These are phyloP conservation scores for Phialemonium atrogriseum DNA, from an alignment of 2,329 filamentous ascomycete species.

Conservation along the genomic window DNA sequence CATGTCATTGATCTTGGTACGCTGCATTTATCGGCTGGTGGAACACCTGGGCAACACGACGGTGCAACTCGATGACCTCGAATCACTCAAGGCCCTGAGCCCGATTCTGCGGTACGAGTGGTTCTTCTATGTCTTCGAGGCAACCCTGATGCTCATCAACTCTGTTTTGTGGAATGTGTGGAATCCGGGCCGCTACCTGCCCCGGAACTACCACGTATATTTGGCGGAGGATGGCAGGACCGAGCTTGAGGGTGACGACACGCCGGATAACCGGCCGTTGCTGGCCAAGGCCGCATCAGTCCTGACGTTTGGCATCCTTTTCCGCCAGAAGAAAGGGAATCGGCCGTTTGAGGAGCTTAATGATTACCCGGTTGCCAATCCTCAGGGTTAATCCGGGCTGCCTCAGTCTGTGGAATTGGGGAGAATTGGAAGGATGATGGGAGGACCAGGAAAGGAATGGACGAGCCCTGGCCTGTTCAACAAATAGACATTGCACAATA, in stretches of 20 bases:
- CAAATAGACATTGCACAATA: too few species aligned
- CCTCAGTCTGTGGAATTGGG: too few species aligned
- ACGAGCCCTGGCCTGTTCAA: too few species aligned
- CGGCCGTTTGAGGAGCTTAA: too few species aligned
- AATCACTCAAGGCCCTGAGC: slow-evolving; percentile 17
- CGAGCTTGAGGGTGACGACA: slow-evolving; percentile 3
- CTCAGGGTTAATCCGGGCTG: too few species aligned
- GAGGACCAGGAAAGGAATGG: too few species aligned
- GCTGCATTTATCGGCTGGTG: slow-evolving; percentile 41
- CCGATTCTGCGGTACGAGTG: slow-evolving; percentile 33
- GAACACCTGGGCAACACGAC: slow-evolving; percentile 36
- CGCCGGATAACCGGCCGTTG: slow-evolving; percentile 4
- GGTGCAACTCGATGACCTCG: slow-evolving; percentile 22
- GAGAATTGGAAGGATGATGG: too few species aligned
- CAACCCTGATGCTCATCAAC: slow-evolving; percentile 29
- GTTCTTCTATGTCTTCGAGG: slow-evolving; percentile 38
- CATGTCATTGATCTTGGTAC: slow-evolving; percentile 33
- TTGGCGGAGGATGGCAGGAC: slow-evolving; percentile 26
- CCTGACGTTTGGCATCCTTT: slow-evolving; percentile 9
- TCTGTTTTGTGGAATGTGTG: slow-evolving; percentile 27
- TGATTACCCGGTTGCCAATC: too few species aligned
- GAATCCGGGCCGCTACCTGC: slow-evolving; percentile 30
- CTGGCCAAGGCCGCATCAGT: slow-evolving; percentile 7
- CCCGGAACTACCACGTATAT: slow-evolving; percentile 24
- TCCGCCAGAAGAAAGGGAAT: slow-evolving; percentile 2